phyloP scores from a whole-genome alignment of 2,329 filamentous ascomycete genomes.

The Biscogniauxia mediterranea region DNA sequence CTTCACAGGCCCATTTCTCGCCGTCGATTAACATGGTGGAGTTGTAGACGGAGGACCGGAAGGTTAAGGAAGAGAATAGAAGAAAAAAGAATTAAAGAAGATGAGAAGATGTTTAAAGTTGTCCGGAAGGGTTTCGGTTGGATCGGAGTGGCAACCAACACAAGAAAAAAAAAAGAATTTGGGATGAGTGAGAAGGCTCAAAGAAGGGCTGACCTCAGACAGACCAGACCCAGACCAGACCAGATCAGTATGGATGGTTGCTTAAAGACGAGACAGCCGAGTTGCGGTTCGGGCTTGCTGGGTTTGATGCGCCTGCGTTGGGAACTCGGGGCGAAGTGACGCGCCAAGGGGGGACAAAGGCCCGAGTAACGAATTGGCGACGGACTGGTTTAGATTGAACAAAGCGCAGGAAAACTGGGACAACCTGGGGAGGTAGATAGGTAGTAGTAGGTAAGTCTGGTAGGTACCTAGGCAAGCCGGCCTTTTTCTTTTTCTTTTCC shows the following conservation, averaged over 20 bases:
- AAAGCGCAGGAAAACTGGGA: conserved; percentile 9
- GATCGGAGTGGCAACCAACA: neutral
- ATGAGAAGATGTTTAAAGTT: neutral
- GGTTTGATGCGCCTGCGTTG: conserved; percentile 6
- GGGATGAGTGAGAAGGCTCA: neutral
- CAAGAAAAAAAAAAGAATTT: neutral
- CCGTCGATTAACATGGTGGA: conserved; percentile 77
- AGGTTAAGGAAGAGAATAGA: neutral
- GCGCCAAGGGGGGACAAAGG: conserved; percentile 29
- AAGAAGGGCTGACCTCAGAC: too few species aligned
- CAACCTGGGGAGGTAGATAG: conserved; percentile 6
- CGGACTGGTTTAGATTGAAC: conserved; percentile 16
- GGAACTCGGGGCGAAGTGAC: conserved; percentile 18
- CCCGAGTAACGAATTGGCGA: conserved; percentile 27
- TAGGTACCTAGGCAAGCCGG: too few species aligned
- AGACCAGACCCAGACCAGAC: too few species aligned
- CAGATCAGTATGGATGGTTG: neutral
- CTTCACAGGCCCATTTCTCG: conserved; percentile 97
- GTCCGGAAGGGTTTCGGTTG: neutral
- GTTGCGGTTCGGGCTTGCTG: neutral
- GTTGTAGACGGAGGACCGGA: conserved; percentile 20
- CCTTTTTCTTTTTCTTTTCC: too few species aligned
- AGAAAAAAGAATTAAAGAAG: neutral
- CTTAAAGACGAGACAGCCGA: neutral
- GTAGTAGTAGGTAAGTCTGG: neutral